Base-by-base conservation (phyloP, 495 filamentous ascomycete species). In the Talaromyces trachyspermus region DNA sequence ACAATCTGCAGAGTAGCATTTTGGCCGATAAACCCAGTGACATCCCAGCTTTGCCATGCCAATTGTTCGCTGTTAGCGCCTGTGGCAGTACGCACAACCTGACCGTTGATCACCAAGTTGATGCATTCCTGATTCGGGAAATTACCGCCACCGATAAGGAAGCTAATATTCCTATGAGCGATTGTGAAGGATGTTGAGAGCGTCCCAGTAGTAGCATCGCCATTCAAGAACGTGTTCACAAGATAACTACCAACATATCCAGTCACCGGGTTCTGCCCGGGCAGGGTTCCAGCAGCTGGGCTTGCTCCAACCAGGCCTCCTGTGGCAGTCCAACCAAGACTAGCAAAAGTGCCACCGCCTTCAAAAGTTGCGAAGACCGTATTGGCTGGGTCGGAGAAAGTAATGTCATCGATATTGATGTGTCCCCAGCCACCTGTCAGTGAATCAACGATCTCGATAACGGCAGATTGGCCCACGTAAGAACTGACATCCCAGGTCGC, bases 371-470 rank as follows among this genome's bases (percentile, higher is more conserved):
- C 6, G 12, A 30, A 6, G 12, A 7, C 27, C 7, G 7, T 30
- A 12, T 12, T 30, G 27, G 7, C 12, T 30, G 27, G 27, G 27
- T 12, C 27, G 27, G 27, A 7, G 27, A 30, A 30, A 12, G 27
- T 30, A 30, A 30, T 30, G 7, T 30, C 7, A 30, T 30, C 27
- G 27, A 30, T 30, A n/a, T n/a, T n/a, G n/a, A 56, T 49, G 46
- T 56, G 53, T 11, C 53, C 53, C 53, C 53, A 56, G 22, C 45
- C 46, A 1, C 41, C 44, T 8, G 54, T 55, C 11, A 32, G 35
- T 24, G 40, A 25, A 44, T 53, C 53, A 18, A 58, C 36, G 30
- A 51, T 52, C 26, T 58, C 49, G 22, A 54, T 26, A 7, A 38
- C 48, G 45, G 54, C 51, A 24, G 52, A 50, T 38, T 49, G 38